A percentile compares a stretch with the other conserved stretches of the same genome.
phyloP scores from a whole-genome alignment of 495 filamentous ascomycete species.

The Tuber calosporum region DNA sequence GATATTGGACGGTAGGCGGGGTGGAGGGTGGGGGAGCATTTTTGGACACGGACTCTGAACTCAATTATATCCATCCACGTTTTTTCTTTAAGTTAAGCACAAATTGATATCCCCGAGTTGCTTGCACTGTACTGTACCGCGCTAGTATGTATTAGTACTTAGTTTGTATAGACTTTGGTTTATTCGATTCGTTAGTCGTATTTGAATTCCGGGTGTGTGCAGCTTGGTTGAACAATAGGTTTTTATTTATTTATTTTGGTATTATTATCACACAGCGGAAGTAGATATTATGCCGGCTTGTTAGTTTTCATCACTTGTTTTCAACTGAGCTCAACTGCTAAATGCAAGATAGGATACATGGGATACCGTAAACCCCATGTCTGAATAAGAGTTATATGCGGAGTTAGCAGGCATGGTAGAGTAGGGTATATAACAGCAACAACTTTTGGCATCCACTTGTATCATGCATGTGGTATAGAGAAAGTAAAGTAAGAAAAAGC shows the following conservation, averaged over 20 bases:
- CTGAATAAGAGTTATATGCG: neutral
- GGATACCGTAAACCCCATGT: neutral
- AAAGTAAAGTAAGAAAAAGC: neutral
- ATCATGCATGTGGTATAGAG: neutral
- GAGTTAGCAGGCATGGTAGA: neutral
- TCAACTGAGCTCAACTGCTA: neutral
- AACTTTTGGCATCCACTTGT: neutral
- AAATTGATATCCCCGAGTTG: neutral
- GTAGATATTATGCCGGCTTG: neutral
- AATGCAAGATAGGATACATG: neutral
- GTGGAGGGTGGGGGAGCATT: neutral
- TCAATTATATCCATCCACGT: conserved; percentile 5
- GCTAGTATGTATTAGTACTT: neutral
- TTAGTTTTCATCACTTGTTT: neutral
- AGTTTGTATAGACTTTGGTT: neutral
- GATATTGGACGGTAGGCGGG: neutral
- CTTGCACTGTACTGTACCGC: neutral
- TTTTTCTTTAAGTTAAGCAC: neutral
- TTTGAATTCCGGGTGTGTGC: conserved; percentile 6
- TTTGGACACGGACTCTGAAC: neutral
- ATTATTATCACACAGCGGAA: neutral
- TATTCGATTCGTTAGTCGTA: neutral
- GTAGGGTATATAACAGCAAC: neutral
- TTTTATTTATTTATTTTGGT: neutral
- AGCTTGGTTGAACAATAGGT: neutral